Conservation (phyloP, 345 rosid species). For the Reutealis trisperma region DNA sequence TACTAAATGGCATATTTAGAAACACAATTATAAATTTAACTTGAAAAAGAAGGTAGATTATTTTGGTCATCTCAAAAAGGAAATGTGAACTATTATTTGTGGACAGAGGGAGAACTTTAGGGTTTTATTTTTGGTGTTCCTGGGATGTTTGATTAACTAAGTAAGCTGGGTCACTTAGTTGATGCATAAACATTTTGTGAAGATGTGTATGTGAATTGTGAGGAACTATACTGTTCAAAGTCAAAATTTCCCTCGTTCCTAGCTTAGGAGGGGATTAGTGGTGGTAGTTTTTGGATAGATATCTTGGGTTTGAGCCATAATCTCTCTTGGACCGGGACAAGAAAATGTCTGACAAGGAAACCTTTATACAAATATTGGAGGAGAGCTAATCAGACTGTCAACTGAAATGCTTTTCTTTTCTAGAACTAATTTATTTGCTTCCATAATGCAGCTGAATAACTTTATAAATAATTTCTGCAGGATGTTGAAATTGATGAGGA, state of each 20-base stretch:
- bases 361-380: not conserved
- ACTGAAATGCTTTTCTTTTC: not conserved
- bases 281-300: not conserved
- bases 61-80: too few species aligned
- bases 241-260: not conserved
- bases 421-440: constrained; percentile 2
- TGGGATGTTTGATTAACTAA: constrained; percentile 1
- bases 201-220: not conserved
- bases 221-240: not conserved
- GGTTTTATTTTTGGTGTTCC: not conserved
- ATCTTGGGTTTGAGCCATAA: not conserved
- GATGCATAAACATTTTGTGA: not conserved
- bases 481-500: constrained; percentile 94
- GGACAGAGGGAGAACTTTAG: too few species aligned
- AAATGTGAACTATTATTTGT: too few species aligned
- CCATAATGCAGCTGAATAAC: constrained; percentile 9
- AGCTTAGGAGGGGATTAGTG: not conserved
- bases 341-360: not conserved
- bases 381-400: not conserved
- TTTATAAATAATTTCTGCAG: constrained; percentile 39
- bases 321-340: not conserved
- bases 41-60: too few species aligned
- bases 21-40: too few species aligned
- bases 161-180: not conserved
- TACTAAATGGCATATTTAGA: too few species aligned